Evolutionary conservation across 495 filamentous ascomycete species (phyloP), one percentile per base, ranked within the genome.

Genomic region (Aspergillus homomorphus): DNA sequence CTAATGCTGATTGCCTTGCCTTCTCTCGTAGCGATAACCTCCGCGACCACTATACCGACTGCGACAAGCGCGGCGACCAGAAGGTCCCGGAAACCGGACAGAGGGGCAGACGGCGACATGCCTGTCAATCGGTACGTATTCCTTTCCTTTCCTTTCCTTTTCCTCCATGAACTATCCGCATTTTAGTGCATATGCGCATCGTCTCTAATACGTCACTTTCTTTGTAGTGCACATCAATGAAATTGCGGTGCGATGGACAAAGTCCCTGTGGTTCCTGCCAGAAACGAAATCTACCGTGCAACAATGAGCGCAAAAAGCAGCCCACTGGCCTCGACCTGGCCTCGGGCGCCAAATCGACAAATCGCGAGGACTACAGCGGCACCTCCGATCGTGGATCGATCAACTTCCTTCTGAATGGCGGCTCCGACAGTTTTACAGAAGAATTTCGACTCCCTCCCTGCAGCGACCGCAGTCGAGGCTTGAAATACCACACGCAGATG

Each of bases 151-250:
- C 10, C 33, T 38, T 14, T 38, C 2, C 33, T 12, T 38, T 14
- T 9, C 33, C 33, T 9, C 4, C n/a, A n/a, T n/a, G n/a, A n/a
- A n/a, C 33, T 38, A 12, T 28, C 19, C 38, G 45, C 10, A 41
- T 4, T 51, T 12, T n/a, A 33, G 21, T 15, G 9, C 15, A n/a
- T 49, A 12, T 10, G 33, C 33, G n/a, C 21, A 28, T 23, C 3
- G 5, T 30, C 28, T 12, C 56, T 63, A 45, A 64, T 55, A 0
- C 45, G 18, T 41, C 22, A 0, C 18, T 26, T 23, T 16, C 26
- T 38, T 24, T 43, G 20, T 58, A 80, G 77, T 81, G 79, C 57
- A 80, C 76, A 16, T 72, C 75, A 42, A 81, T 79, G 79, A 81
- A 81, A 60, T 67, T 81, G 7, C 77, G 79, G 4, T 81, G 79